Evolutionary conservation across 352 stramenopile species (phyloP), one percentile per base, ranked within the genome.

Genomic region (Blastocystis sp.): DNA sequence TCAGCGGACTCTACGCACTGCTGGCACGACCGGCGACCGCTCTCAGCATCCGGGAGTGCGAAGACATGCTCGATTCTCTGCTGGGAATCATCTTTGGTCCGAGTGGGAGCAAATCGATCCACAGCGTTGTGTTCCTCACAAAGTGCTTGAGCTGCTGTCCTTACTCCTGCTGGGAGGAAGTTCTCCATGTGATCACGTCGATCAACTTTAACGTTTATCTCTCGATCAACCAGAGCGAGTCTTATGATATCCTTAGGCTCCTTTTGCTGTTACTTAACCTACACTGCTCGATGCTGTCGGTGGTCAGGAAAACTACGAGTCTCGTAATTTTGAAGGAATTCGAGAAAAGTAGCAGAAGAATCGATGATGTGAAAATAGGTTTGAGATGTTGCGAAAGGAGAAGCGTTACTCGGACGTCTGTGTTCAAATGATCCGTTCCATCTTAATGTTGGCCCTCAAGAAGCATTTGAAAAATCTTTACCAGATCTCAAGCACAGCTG

Each of bases 391-490:
- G 24, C 26, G n/a, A 37, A 18, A 68, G 59, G 59, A 81, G 30
- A 6, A 11, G 9, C 26, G 4, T 6, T 81, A 62, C 24, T 13
- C 20, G 43, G 18, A 62, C 0, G 34, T 18, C 30, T 62, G 41
- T 30, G 9, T 81, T 20, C 50, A 81, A 18, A 62, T 81, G 2
- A 47, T 62, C 11, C 30, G 24, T 18, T 81, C 69, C n/a, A 81
- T 81, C 45, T 24, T 81, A 8, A 63, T 81, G 69, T 50, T 81
- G 47, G 18, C 55, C 3, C 41, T 81, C 11, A 81, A 81, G 26
- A 81, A 81, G 45, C 69, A 81, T 34, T 64, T 81, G n/a, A 81
- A 81, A 45, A 62, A 43, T 62, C 26, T 43, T 11, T 81, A 81
- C 39, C 69, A 81, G 3, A 81, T 81, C 45, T 65, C 69, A 64